A percentile compares a stretch with the other conserved stretches of the same genome.
phyloP scores from a whole-genome alignment of 176 grass and related monocot species.

The Avena sativa region DNA sequence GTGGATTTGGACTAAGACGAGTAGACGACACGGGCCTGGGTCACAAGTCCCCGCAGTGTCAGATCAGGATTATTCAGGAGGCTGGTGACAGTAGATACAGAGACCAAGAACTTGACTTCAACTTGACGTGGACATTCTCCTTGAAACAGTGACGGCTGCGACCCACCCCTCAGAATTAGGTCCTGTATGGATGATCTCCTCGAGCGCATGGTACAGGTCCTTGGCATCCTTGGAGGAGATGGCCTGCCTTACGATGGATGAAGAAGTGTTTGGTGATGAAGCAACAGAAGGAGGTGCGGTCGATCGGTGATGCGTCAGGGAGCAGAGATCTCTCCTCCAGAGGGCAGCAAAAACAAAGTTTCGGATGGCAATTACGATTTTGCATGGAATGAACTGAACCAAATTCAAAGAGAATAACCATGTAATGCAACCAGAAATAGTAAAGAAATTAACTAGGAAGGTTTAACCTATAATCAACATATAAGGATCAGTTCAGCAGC shows the following conservation, averaged over 20 bases:
- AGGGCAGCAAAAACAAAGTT: neutral
- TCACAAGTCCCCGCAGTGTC: neutral
- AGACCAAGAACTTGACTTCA: neutral
- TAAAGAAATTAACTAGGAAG: neutral
- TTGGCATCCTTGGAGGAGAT: neutral
- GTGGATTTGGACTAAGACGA: neutral
- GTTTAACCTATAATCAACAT: constrained; percentile 15
- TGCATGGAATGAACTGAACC: neutral
- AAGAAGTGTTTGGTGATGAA: neutral
- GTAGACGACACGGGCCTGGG: neutral
- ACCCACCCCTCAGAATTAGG: neutral
- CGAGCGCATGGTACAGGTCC: neutral
- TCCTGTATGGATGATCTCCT: neutral
- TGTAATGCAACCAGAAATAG: constrained; percentile 6
- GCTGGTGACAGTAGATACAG: neutral
- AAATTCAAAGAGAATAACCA: neutral
- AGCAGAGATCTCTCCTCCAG: neutral
- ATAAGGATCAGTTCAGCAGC: neutral
- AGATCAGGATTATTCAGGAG: neutral
- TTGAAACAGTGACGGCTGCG: neutral
- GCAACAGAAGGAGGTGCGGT: neutral
- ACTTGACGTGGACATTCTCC: neutral
- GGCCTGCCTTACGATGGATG: neutral
- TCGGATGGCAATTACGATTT: neutral
- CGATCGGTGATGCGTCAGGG: neutral